Percentiles rank a stretch among this genome's conserved stretches.
Conservation (phyloP, 2,329 filamentous ascomycete genomes). For the Epichloe aotearoae region DNA sequence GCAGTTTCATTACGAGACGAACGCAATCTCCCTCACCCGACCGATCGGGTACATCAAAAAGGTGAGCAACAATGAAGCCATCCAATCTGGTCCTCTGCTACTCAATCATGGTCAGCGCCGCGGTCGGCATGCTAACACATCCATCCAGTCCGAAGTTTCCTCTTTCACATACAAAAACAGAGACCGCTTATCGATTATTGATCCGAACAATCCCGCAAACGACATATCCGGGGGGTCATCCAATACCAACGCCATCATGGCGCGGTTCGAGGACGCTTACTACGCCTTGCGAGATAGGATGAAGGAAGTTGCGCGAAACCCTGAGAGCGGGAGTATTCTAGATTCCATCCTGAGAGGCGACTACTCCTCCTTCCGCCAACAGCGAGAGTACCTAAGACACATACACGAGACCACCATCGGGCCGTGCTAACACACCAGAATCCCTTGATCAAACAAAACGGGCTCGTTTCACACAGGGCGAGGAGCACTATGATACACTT, state of each 20-base stretch:
- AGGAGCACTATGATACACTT: neutral
- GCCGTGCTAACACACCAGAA: constrained; percentile 17
- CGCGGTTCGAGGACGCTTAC: constrained; percentile 56
- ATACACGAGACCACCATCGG: constrained; percentile 32
- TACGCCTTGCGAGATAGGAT: constrained; percentile 44
- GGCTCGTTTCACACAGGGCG: no score
- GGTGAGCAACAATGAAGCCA: constrained; percentile 31
- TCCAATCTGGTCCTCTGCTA: neutral
- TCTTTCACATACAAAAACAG: constrained; percentile 43
- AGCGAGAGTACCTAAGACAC: constrained; percentile 49
- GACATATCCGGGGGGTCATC: constrained; percentile 92
- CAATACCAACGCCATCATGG: constrained; percentile 53
- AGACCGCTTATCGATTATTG: constrained; percentile 72
- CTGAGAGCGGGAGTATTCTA: constrained; percentile 38
- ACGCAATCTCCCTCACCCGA: constrained; percentile 64
- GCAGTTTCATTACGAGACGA: constrained; percentile 54
- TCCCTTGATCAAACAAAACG: neutral
- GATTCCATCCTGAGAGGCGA: constrained; percentile 62
- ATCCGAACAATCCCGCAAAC: constrained; percentile 74
- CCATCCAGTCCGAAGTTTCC: constrained; percentile 27
- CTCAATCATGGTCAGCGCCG: neutral
- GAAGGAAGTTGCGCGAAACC: constrained; percentile 28
- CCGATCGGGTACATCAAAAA: constrained; percentile 62
- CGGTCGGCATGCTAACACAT: neutral
- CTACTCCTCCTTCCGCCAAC: constrained; percentile 59